Base-by-base conservation (phyloP, 2,329 filamentous ascomycete genomes). In the Erysiphe pulchra region DNA sequence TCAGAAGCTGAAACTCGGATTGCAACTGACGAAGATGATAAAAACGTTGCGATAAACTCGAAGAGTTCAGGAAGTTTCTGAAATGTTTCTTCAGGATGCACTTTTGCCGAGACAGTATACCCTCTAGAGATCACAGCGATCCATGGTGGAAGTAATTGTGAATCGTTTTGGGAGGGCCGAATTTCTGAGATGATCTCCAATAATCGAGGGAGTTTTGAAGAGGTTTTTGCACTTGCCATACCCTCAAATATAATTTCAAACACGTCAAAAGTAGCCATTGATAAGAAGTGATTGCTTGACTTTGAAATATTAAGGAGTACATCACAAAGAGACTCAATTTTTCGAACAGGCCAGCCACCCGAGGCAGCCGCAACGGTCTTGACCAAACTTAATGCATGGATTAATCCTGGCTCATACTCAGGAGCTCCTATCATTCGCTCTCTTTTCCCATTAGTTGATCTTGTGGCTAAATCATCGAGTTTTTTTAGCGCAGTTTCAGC, bases 161-260 rank as follows among this genome's bases (percentile, higher is more conserved):
- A 87, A 62, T 98, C 90, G 60, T 87, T 93, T 53, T 86, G 75
- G 3, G 85, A 82, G 9, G 90, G 90, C 53, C 87, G 83, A 52
- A 98, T 65, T 59, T 95, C 86, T 12, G 80, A 77, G 53, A 98
- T 93, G 45, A 90, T 85, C 51, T 93, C 85, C 55, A 95, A 71
- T 12, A 98, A 70, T 47, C 82, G 74, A 2, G 86, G 85, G 12
- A 98, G 69, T 63, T 95, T 98, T 1, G 83, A 73, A 2, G 85
- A 92, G 0, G 86, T 82, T 43, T 86, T 70, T 52, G 92, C 84
- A 52, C 86, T 80, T n/a, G 68, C 73, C 79, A 98, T 86, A 8
- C 85, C 80, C 54, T 80, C 79, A 52, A 98, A 95, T 40, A 95
- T 92, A 60, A 92, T 80, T 60, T 98, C 90, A 55, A 98, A 98